Base-by-base conservation (phyloP, 306 rosid species). In the Trichosanthes truncata region DNA sequence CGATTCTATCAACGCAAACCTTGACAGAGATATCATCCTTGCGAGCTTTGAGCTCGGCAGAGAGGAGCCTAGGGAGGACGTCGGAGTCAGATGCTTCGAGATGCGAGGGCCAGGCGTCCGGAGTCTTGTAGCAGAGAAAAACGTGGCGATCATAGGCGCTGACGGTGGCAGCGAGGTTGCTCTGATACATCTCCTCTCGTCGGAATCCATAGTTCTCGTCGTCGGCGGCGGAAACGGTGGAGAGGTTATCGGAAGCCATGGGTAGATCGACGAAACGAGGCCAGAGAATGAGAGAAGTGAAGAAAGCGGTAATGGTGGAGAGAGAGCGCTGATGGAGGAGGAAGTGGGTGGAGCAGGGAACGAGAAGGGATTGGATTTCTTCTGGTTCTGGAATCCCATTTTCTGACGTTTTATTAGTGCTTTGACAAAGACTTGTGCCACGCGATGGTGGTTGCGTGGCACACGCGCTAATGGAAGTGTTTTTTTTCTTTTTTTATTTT, bases 101-200 rank as follows among this genome's bases (percentile, higher is more conserved):
- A 35, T 88, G 90, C 1, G 97, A 77, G 1, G 93, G 90, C 98
- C 98, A 95, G 51, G 53, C 56, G 74, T 46, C 87, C 74, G 89
- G 94, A 78, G 80, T 89, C 93, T 87, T 87, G 87, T 91, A 91
- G 82, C 98, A 92, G 48, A 91, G 91, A 81, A 95, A 95, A 0
- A 95, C 89, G 63, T 95, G 98, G 69, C 97, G 97, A n/a, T 87
- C 97, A 87, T 95, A 92, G 7, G 93, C 78, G 20, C 80, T 87
- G 11, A 92, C 89, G 57, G 97, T 91, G 33, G 91, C 97, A 25
- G 91, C 87, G 41, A 91, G 95, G 25, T 51, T 90, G 52, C 46
- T 86, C 80, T 68, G 78, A 86, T 87, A 90, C 98, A 95, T 95
- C 88, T 95, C 98, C 49, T 90, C 87, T 4, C 98, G 87, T n/a